Conservation (phyloP, 257 asterid genomes). For the Ocimum tenuiflorum region DNA sequence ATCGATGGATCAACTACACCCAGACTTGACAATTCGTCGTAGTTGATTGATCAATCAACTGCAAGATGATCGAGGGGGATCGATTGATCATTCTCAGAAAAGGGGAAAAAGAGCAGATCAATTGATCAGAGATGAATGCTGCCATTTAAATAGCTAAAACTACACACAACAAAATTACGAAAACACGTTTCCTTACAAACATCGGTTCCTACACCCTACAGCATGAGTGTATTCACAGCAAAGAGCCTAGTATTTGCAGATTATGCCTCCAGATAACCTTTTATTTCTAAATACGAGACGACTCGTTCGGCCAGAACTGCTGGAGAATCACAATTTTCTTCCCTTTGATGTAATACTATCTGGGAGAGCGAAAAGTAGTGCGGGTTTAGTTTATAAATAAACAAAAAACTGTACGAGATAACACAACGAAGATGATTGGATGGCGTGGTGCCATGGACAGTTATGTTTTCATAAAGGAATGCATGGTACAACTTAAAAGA, state of each 20-base stretch:
- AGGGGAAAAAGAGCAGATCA: background rate
- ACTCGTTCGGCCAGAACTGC: slow-evolving; percentile 59
- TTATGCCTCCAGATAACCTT: slow-evolving; percentile 65
- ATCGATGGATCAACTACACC: background rate
- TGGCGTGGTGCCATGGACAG: too few relatives aligned
- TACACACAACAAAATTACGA: slow-evolving; percentile 5
- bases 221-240: background rate
- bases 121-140: background rate
- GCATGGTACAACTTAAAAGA: too few relatives aligned
- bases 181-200: slow-evolving; percentile 9
- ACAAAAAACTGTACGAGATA: too few relatives aligned
- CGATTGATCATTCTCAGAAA: background rate
- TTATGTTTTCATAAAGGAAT: too few relatives aligned
- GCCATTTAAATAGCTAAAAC: background rate
- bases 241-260: background rate
- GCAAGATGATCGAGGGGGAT: background rate
- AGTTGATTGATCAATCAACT: slow-evolving; percentile 23
- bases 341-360: slow-evolving; percentile 63
- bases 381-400: too few relatives aligned
- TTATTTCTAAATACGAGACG: slow-evolving; percentile 57
- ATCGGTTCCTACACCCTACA: background rate
- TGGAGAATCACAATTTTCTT: slow-evolving; percentile 61
- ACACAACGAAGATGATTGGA: too few relatives aligned
- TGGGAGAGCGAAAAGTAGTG: slow-evolving; percentile 32
- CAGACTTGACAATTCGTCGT: too few relatives aligned